Conservation (phyloP, 2,329 filamentous ascomycete genomes). For the Penicillium janthinellum region DNA sequence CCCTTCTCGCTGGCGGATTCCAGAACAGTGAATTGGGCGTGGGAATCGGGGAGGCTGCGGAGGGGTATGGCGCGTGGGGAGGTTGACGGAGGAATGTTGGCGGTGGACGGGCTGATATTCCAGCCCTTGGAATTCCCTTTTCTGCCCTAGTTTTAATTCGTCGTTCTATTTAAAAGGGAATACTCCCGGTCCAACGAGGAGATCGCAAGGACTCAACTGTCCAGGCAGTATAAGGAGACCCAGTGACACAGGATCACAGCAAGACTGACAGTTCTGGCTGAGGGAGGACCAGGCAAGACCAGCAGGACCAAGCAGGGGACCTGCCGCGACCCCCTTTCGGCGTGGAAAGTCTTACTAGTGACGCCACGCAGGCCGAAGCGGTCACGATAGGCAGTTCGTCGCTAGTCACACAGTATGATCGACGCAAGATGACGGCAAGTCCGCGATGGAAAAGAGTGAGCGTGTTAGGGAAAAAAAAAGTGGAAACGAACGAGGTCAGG, state of each 20-base stretch:
- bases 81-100: slow-evolving; percentile 82
- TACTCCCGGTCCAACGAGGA: background rate
- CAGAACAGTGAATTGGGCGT: slow-evolving; percentile 37
- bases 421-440: slow-evolving; percentile 19
- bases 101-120: slow-evolving; percentile 71
- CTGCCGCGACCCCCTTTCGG: slow-evolving; percentile 4
- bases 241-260: background rate
- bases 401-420: slow-evolving; percentile 17
- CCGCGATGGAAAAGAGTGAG: background rate
- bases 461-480: background rate
- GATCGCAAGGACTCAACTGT: background rate
- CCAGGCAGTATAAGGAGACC: background rate
- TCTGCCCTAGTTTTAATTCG: background rate
- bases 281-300: background rate
- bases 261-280: background rate
- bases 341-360: slow-evolving; percentile 9
- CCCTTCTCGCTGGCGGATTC: slow-evolving; percentile 52
- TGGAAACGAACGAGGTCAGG: slow-evolving; percentile 2
- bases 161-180: background rate
- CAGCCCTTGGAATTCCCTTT: background rate
- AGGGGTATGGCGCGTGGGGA: slow-evolving; percentile 75
- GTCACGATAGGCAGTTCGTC: slow-evolving; percentile 16
- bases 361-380: slow-evolving; percentile 17
- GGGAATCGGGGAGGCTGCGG: slow-evolving; percentile 62
- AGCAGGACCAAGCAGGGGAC: background rate